These are phyloP conservation scores for Cercospora zeae-maydis DNA, from an alignment of 2,329 filamentous ascomycete genomes.

Conservation along the genomic window DNA sequence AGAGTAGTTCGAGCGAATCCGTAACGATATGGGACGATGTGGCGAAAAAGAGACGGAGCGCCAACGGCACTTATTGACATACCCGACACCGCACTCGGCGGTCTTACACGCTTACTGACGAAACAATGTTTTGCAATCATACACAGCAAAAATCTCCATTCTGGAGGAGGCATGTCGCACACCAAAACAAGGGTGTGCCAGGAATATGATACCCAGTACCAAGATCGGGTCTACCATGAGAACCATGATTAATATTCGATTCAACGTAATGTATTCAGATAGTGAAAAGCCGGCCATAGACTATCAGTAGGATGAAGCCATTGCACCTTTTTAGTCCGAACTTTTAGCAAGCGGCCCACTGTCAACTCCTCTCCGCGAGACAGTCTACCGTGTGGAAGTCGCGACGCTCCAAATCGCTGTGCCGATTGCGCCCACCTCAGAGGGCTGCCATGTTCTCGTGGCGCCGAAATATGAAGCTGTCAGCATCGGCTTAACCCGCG, in stretches of 20 bases:
- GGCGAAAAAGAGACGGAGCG: not conserved
- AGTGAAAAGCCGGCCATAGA: not conserved
- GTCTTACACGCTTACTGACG: not conserved
- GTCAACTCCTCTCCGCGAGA: not conserved
- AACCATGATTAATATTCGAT: not conserved
- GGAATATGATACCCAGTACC: slow-evolving; percentile 1
- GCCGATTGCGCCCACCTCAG: not conserved
- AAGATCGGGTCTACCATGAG: not conserved
- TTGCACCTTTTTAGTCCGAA: not conserved
- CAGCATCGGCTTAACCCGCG: not conserved
- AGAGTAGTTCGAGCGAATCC: slow-evolving; percentile 1
- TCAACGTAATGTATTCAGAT: not conserved
- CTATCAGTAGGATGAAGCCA: not conserved
- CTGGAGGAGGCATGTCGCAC: not conserved
- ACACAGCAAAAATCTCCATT: not conserved
- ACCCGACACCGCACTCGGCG: not conserved
- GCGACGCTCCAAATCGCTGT: not conserved
- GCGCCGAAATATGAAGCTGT: not conserved
- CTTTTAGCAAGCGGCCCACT: not conserved
- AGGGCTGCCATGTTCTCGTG: not conserved
- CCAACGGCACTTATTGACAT: not conserved
- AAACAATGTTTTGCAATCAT: not conserved
- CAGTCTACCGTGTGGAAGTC: not conserved
- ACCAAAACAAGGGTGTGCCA: not conserved
- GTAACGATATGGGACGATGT: not conserved